Percentiles rank a stretch among this genome's conserved stretches.
Conservation (phyloP, 306 rosid species). For the Vicia villosa region DNA sequence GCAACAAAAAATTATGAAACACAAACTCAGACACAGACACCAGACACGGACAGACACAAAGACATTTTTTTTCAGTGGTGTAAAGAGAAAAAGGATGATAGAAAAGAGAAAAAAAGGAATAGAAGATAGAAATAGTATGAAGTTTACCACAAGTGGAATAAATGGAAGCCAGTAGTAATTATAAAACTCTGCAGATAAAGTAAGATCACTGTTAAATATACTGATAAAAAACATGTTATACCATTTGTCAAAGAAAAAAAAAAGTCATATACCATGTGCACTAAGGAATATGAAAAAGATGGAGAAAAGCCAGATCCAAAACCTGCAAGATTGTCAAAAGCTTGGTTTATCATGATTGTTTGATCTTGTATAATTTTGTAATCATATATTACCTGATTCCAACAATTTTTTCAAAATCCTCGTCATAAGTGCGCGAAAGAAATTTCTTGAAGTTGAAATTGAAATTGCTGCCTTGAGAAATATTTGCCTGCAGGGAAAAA, state of each 20-base stretch:
- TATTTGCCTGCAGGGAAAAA: constrained; percentile 49
- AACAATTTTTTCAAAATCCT: constrained; percentile 64
- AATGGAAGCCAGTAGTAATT: constrained; percentile 74
- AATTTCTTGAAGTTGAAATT: constrained; percentile 69
- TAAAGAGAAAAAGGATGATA: no score
- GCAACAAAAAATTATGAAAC: background rate
- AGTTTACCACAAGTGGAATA: constrained; percentile 64
- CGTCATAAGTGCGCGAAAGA: constrained; percentile 59
- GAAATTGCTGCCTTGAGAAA: constrained; percentile 50
- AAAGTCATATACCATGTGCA: constrained; percentile 57
- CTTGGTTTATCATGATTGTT: constrained; percentile 2
- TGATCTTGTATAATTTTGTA: background rate
- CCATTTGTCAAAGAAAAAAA: background rate
- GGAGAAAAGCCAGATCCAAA: constrained; percentile 70
- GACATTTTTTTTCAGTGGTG: no score
- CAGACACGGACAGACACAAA: no score
- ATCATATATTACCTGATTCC: constrained; percentile 54
- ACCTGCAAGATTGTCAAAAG: constrained; percentile 44
- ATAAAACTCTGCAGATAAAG: constrained; percentile 58
- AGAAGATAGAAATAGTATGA: background rate
- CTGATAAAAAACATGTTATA: background rate
- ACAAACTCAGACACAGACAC: no score
- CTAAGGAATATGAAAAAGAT: constrained; percentile 56
- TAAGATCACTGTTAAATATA: background rate
- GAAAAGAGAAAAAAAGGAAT: no score